Evolutionary conservation across 2,329 filamentous ascomycete species (phyloP).

Genomic region (Mycosphaerella arachidis): DNA sequence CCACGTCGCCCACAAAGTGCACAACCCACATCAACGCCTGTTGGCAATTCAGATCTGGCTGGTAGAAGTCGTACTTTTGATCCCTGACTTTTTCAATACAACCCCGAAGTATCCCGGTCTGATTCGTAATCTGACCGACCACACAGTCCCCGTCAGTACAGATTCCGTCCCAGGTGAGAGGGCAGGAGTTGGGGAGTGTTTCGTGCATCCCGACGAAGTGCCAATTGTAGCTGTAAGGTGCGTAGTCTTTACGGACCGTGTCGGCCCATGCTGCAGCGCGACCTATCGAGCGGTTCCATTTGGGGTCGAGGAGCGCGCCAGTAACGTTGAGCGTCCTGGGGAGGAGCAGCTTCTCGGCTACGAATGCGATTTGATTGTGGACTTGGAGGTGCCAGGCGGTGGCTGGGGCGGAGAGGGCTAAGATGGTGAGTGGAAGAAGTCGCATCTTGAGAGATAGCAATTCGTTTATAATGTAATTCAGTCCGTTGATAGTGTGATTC

Average conservation of each 20-base stretch:
- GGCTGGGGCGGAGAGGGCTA: background rate
- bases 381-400: slow-evolving; percentile 22
- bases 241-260: slow-evolving; percentile 35
- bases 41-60: slow-evolving; percentile 35
- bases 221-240: slow-evolving; percentile 41
- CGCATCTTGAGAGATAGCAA: background rate
- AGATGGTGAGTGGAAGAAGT: background rate
- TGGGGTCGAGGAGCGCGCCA: slow-evolving; percentile 35
- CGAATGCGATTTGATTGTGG: slow-evolving; percentile 40
- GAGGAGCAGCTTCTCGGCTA: slow-evolving; percentile 36
- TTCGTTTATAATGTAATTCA: background rate
- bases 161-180: background rate
- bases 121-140: slow-evolving; percentile 41
- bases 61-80: slow-evolving; percentile 21
- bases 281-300: slow-evolving; percentile 39
- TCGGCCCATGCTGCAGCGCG: slow-evolving; percentile 40
- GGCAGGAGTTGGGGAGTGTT: slow-evolving; percentile 6
- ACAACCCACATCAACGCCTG: slow-evolving; percentile 41
- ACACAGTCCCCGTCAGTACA: slow-evolving; percentile 38
- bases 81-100: slow-evolving; percentile 33
- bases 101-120: slow-evolving; percentile 36
- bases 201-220: slow-evolving; percentile 40
- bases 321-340: slow-evolving; percentile 32
- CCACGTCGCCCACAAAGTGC: slow-evolving; percentile 41
- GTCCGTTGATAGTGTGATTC: too few relatives aligned